A percentile compares a stretch with the other conserved stretches of the same genome.
These are phyloP conservation scores for Magnusiomyces ingens DNA, from an alignment of 1,139 yeast genomes.

Conservation along the genomic window DNA sequence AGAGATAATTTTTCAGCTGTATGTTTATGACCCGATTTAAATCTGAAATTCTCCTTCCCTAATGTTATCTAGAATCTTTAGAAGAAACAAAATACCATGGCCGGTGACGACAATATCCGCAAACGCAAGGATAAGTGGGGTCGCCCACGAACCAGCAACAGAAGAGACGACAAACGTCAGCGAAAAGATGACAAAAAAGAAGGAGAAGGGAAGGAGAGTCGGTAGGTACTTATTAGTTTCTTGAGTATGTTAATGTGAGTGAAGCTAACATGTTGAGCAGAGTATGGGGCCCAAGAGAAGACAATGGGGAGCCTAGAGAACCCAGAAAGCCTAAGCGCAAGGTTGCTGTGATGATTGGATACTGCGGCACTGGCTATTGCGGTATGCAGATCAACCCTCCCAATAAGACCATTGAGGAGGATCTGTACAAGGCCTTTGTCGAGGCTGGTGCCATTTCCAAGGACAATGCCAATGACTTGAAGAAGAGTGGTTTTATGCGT, in stretches of 20 bases:
- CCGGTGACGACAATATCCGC: not conserved
- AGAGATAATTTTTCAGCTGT: no score
- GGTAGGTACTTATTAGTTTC: conserved; percentile 3
- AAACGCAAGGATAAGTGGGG: conserved; percentile 18
- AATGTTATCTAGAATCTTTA: conserved; percentile 1
- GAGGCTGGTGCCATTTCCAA: conserved; percentile 86
- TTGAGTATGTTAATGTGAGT: not conserved
- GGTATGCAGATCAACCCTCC: conserved; percentile 97
- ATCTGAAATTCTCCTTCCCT: conserved; percentile 1
- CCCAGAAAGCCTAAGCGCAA: conserved; percentile 69
- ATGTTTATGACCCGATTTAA: not conserved
- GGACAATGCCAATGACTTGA: conserved; percentile 84
- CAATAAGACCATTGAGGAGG: conserved; percentile 87
- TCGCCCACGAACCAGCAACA: conserved; percentile 17
- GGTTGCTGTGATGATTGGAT: conserved; percentile 90
- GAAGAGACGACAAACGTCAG: conserved; percentile 14
- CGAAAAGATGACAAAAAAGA: conserved; percentile 8
- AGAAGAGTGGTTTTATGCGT: conserved; percentile 85
- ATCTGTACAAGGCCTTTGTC: conserved; percentile 74
- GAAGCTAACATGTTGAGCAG: not conserved
- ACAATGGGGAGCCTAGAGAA: conserved; percentile 31
- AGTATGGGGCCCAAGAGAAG: not conserved
- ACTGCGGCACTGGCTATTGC: conserved; percentile 96
- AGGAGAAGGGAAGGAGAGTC: conserved; percentile 8
- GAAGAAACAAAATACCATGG: not conserved